A percentile compares a stretch with the other conserved stretches of the same genome.
These are phyloP conservation scores for Mayamaea pseudoterrestris DNA, from an alignment of 108 stramenopile genomes.

Conservation along the genomic window DNA sequence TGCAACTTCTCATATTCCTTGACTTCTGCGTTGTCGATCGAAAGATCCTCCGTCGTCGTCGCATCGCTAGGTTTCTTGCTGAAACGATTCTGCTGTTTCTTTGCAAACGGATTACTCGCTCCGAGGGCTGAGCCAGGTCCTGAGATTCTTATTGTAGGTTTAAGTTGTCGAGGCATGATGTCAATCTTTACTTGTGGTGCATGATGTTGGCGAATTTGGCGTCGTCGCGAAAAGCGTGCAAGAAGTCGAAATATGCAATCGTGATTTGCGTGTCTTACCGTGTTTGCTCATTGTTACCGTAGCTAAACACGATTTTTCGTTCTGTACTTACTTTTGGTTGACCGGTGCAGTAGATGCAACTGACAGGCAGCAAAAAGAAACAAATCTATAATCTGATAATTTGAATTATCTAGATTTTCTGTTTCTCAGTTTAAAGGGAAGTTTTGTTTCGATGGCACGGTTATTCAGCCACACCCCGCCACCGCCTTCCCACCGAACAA, in stretches of 20 bases:
- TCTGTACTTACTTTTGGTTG: not conserved
- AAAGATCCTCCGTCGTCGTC: not conserved
- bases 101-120: not conserved
- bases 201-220: not conserved
- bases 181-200: not conserved
- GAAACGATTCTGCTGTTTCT: not conserved
- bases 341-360: not conserved
- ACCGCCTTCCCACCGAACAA: conserved; percentile 43
- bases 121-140: not conserved
- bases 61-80: not conserved
- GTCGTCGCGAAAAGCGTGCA: not conserved
- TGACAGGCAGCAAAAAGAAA: not conserved
- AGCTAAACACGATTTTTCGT: not conserved
- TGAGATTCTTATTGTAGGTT: not conserved
- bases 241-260: not conserved
- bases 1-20: no score
- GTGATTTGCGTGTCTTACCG: not conserved
- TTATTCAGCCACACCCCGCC: conserved; percentile 77
- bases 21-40: not conserved
- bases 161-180: not conserved
- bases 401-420: not conserved
- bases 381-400: not conserved
- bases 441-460: conserved; percentile 18
- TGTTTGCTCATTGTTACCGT: not conserved
- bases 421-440: not conserved